Percentiles rank a stretch among this genome's conserved stretches.
phyloP scores from a whole-genome alignment of 306 rosid species.

The Citrullus mucosospermus region DNA sequence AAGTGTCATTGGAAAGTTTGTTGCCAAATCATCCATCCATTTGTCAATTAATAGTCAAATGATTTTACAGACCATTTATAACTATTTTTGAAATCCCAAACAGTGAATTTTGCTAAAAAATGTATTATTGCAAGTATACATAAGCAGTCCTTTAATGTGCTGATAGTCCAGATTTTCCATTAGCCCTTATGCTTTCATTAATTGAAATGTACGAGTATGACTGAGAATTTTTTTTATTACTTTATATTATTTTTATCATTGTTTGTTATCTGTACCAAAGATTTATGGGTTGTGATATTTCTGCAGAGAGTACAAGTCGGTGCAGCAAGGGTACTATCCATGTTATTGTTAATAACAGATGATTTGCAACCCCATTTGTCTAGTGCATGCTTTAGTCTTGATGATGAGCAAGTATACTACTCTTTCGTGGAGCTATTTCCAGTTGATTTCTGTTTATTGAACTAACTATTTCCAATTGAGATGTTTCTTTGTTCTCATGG shows the following conservation, averaged over 20 bases:
- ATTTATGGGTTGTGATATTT: slow-evolving; percentile 7
- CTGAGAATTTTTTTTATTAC: background rate
- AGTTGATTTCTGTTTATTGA: background rate
- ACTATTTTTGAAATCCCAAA: too few species aligned
- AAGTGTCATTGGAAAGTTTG: too few species aligned
- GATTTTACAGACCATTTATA: too few species aligned
- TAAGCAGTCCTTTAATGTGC: background rate
- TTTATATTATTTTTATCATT: background rate
- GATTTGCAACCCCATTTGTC: slow-evolving; percentile 40
- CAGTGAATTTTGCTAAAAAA: too few species aligned
- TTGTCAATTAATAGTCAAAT: too few species aligned
- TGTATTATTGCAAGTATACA: background rate
- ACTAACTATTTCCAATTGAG: background rate
- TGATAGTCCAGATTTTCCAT: background rate
- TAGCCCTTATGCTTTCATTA: background rate
- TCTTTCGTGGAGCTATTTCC: background rate
- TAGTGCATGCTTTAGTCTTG: slow-evolving; percentile 52
- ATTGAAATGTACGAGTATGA: background rate
- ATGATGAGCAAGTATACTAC: slow-evolving; percentile 56
- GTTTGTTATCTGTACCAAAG: slow-evolving; percentile 9
- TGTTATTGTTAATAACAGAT: slow-evolving; percentile 47
- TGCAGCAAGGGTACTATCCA: slow-evolving; percentile 66
- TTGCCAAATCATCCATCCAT: too few species aligned
- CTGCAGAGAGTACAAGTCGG: slow-evolving; percentile 68
- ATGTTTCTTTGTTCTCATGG: slow-evolving; percentile 10